Conservation (phyloP, 2,329 filamentous ascomycete species). For the Fusarium pininemorale region DNA sequence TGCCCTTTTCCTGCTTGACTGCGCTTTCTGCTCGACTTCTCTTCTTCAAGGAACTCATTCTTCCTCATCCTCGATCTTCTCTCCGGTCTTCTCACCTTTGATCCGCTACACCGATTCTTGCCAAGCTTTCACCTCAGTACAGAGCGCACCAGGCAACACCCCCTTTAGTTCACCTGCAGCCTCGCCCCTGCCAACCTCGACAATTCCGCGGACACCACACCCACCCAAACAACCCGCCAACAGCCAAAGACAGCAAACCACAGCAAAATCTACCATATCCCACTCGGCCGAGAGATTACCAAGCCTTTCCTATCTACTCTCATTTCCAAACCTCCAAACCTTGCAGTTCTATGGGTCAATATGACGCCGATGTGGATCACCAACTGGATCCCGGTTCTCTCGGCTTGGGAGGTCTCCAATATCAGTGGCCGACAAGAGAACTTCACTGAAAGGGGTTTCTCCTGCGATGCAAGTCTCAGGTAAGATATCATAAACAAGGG, state of each 20-base stretch:
- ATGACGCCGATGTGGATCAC: slow-evolving; percentile 35
- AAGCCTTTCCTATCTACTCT: not conserved
- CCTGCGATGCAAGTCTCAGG: not conserved
- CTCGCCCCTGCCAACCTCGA: not conserved
- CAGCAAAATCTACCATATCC: not conserved
- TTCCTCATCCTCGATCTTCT: not conserved
- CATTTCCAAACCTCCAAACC: slow-evolving; percentile 11
- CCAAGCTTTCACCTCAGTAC: not conserved
- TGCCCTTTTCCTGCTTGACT: not conserved
- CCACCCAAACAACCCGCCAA: not conserved
- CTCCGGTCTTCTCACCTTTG: not conserved
- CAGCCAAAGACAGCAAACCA: not conserved
- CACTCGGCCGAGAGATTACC: not conserved
- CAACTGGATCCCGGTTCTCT: slow-evolving; percentile 28
- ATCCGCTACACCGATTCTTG: not conserved
- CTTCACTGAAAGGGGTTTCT: not conserved
- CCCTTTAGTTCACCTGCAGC: not conserved
- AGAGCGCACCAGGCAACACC: not conserved
- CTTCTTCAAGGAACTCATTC: not conserved
- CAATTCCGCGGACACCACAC: not conserved
- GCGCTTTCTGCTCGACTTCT: not conserved
- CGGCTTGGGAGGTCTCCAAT: slow-evolving; percentile 7
- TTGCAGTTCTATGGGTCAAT: slow-evolving; percentile 30
- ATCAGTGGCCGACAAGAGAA: not conserved
- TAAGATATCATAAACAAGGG: not conserved